These are phyloP conservation scores for Podospora fimiseda DNA, from an alignment of 495 filamentous ascomycete genomes.

Conservation along the genomic window DNA sequence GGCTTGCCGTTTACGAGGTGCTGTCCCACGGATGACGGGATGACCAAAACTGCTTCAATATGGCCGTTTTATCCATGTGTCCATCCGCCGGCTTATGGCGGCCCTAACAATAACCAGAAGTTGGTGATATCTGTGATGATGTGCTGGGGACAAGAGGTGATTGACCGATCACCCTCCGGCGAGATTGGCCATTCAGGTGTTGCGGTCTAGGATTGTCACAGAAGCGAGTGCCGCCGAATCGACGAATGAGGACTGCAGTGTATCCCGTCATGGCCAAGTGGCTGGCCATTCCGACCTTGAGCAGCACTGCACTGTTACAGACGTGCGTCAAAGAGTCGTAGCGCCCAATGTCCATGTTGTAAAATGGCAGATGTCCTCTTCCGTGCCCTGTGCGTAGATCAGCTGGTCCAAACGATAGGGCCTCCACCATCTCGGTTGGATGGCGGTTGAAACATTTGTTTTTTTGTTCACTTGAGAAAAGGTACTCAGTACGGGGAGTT, in stretches of 20 bases:
- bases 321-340: constrained; percentile 37
- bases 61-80: neutral
- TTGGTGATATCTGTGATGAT: neutral
- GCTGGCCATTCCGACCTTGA: constrained; percentile 30
- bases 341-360: constrained; percentile 22
- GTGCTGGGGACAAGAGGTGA: constrained; percentile 2
- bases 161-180: constrained; percentile 4
- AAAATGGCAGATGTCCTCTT: too few species aligned
- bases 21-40: neutral
- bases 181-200: constrained; percentile 5
- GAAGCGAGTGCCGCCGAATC: constrained; percentile 12
- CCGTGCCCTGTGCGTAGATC: too few species aligned
- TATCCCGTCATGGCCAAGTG: constrained; percentile 23
- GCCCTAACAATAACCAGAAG: neutral
- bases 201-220: constrained; percentile 14
- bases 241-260: constrained; percentile 28
- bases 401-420: too few species aligned
- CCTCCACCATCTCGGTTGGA: neutral
- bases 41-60: neutral
- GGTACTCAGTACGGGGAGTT: neutral
- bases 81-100: neutral
- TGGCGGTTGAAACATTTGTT: neutral
- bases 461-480: neutral
- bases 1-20: neutral
- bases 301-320: constrained; percentile 34